Base-by-base conservation (phyloP, 345 rosid genomes). In the Hypericum perforatum region DNA sequence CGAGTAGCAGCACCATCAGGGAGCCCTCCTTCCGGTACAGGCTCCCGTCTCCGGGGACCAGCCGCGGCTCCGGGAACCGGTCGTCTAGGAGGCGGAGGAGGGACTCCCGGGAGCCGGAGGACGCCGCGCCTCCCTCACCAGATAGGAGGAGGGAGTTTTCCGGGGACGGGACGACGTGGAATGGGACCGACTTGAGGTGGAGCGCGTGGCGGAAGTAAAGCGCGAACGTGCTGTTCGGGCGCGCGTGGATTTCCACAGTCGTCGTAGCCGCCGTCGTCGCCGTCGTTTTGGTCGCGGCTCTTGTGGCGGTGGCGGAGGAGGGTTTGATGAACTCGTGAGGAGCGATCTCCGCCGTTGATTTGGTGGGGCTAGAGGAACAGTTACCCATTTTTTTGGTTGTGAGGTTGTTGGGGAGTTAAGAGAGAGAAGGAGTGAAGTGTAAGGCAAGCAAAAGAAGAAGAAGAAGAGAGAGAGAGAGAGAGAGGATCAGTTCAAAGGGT, bases 141-240 rank as follows among this genome's bases (percentile, higher is more conserved):
- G 12, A 79, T 66, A 3, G 47, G 22, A n/a, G 63, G 70, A 9
- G 56, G 61, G n/a, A 58, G 59, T 6, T 63, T 68, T 1, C 65
- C 69, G 12, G 73, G 54, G 0, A 22, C 32, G 80, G 75, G 13
- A 74, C 50, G 57, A 78, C 68, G 8, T 77, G 74, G 46, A 78
- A 70, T 9, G 72, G 44, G 6, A 71, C 59, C 7, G 58, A 63
- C 52, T 84, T 84, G 66, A 70, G 78, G 11, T 73, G 76, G 22
- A 81, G 78, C 4, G 84, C 89, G 49, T 71, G 72, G 1, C 82
- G 84, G 64, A 81, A 16, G 55, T 81, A 84, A 3, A 65, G 42
- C 0, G 84, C 71, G 54, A 58, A 53, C 0, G 61, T 44, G 57
- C 77, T 66, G 49, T 59, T 45, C 1, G 76, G 7, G 9, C 75